Percentiles rank a stretch among this genome's conserved stretches.
These are phyloP conservation scores for Rhizoctonia solani DNA, from an alignment of 1,284 basidiomycete genomes.

Conservation along the genomic window DNA sequence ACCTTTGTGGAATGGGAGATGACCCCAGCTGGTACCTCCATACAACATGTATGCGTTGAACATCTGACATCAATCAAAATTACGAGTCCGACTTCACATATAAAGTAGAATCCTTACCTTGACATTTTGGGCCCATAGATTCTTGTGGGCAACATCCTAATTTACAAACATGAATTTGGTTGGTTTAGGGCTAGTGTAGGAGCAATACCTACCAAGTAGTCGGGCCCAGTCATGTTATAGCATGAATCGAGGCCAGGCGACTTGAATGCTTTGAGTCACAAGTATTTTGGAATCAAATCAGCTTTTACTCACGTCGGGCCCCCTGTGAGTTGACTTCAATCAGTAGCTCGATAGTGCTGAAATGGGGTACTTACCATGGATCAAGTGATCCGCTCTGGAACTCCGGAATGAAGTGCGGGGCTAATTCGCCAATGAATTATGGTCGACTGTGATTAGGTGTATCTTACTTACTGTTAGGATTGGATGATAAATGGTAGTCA, in stretches of 20 bases:
- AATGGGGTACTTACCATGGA: slow-evolving; percentile 61
- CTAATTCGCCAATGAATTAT: not conserved
- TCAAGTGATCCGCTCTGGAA: slow-evolving; percentile 45
- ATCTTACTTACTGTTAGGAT: slow-evolving; percentile 24
- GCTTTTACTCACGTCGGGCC: slow-evolving; percentile 66
- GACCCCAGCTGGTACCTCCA: slow-evolving; percentile 79
- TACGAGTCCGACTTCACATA: not conserved
- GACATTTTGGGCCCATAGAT: slow-evolving; percentile 74
- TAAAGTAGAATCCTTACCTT: slow-evolving; percentile 53
- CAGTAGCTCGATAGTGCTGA: slow-evolving; percentile 52
- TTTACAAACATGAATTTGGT: not conserved
- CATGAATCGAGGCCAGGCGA: slow-evolving; percentile 54
- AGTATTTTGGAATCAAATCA: no score
- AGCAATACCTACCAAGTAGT: slow-evolving; percentile 51
- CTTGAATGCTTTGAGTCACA: no score
- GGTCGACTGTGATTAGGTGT: slow-evolving; percentile 52
- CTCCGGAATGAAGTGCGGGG: slow-evolving; percentile 66
- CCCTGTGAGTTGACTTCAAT: slow-evolving; percentile 48
- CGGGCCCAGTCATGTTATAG: slow-evolving; percentile 62
- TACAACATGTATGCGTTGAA: slow-evolving; percentile 78
- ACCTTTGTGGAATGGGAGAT: slow-evolving; percentile 64
- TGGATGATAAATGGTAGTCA: slow-evolving; percentile 53
- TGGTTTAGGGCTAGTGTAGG: not conserved
- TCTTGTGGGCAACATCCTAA: slow-evolving; percentile 72
- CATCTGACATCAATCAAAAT: not conserved